Base-by-base conservation (phyloP, 1,284 basidiomycete species). In the Fomes fomentarius region DNA sequence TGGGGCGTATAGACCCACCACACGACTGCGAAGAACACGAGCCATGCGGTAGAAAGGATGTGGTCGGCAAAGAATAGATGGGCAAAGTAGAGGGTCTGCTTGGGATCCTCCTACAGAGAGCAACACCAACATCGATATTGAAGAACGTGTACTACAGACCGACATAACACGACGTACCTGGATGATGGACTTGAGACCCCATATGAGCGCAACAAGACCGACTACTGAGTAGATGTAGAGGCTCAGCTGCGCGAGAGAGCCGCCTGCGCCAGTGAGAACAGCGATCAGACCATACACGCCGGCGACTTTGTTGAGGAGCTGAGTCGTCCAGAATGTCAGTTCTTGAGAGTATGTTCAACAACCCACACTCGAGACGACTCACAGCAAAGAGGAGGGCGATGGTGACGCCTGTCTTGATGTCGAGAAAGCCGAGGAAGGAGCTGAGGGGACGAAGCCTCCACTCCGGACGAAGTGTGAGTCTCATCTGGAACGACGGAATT, bases 221-320 rank as follows among this genome's bases (percentile, higher is more conserved):
- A 89, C 72, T 49, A 91, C 87, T 11, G 94, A 97, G 76, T 99
- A 99, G 34, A 95, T 79, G 73, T 99, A 99, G 67, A 95, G 82
- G 71, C 85, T 89, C 55, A 98, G 80, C 74, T 99, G 96, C 0
- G 91, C 85, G 63, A 95, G 89, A 8, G 93, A 89, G 21, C 94
- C 94, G 34, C 93, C 93, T 46, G 87, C 84, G 41, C 93, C 89
- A 2, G 87, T 90, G 62, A 96, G 78, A 59, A 96, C 82, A 14
- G 95, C 94, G 47, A 99, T 88, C 60, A 99, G 84, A 49, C 96
- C 96, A 70, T 98, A 99, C 15, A 98, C 84, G 52, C 96, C 96
- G 14, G 96, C 96, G 49, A 96, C 96, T 76, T 99, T 99, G 83
- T 99, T 98, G 64, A 99, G 82, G 48, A 97, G 78, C 93, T 94